phyloP scores from a whole-genome alignment of 768 basidiomycete species.

The Fistulinella prunicolor region DNA sequence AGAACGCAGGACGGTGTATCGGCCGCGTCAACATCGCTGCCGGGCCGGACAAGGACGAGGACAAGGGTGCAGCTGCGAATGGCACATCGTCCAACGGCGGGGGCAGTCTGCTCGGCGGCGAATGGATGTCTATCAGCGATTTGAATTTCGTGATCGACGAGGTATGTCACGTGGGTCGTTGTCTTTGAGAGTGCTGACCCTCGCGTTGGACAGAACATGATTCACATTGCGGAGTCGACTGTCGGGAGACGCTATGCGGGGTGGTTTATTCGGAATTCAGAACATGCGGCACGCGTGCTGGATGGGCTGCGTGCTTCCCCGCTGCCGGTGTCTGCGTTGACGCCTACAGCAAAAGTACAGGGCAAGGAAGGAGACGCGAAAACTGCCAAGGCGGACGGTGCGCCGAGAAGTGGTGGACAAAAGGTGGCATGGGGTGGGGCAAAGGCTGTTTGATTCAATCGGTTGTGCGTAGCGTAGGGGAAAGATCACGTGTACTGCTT shows the following conservation, averaged over 20 bases:
- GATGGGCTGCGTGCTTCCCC: conserved; percentile 68
- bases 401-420: conserved; percentile 41
- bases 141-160: conserved; percentile 94
- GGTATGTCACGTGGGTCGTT: conserved; percentile 43
- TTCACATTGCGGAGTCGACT: conserved; percentile 93
- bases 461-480: too few relatives aligned
- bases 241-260: conserved; percentile 91
- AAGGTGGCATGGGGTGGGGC: conserved; percentile 55
- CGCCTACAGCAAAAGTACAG: conserved; percentile 2
- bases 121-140: conserved; percentile 87
- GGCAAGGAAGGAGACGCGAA: conserved; percentile 18
- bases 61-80: conserved; percentile 9
- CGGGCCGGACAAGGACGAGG: conserved; percentile 40
- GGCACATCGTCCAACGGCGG: conserved; percentile 20
- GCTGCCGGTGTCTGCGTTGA: conserved; percentile 36
- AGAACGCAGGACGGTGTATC: conserved; percentile 79
- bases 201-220: conserved; percentile 69
- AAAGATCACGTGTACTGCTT: too few relatives aligned
- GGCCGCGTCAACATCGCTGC: conserved; percentile 41
- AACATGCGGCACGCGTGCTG: conserved; percentile 83
- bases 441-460: conserved; percentile 33
- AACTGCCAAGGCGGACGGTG: conserved; percentile 27
- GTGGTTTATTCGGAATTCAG: conserved; percentile 96
- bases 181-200: not conserved
- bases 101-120: conserved; percentile 73